Evolutionary conservation across 1,139 yeast genomes (phyloP).

Genomic region (Candida pseudoviswanathii): DNA sequence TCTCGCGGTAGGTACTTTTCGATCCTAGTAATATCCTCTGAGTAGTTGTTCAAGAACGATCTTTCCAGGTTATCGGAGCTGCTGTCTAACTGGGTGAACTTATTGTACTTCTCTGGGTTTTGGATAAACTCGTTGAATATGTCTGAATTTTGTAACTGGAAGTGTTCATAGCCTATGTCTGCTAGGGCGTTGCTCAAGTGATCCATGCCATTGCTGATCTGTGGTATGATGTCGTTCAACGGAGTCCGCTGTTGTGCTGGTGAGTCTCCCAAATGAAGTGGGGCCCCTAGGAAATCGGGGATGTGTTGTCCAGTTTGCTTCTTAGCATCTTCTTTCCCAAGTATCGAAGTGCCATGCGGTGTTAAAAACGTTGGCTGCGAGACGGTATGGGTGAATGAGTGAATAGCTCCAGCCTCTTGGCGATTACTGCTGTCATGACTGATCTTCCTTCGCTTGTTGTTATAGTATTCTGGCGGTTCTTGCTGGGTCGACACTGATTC

Average conservation of each 20-base stretch:
- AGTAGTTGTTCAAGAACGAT: conserved; percentile 20
- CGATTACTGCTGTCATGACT: neutral
- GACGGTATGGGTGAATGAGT: no score
- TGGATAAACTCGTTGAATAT: conserved; percentile 28
- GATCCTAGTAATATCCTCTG: conserved; percentile 25
- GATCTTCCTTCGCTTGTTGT: neutral
- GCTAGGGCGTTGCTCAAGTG: conserved; percentile 31
- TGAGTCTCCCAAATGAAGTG: neutral
- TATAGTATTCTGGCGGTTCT: conserved; percentile 2
- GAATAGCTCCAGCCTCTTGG: neutral
- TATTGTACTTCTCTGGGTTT: conserved; percentile 5
- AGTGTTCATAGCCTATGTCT: conserved; percentile 28
- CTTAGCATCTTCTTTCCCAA: neutral
- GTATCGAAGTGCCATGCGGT: conserved; percentile 8
- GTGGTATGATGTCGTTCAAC: neutral
- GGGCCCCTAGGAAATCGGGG: neutral
- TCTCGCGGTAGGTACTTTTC: conserved; percentile 20
- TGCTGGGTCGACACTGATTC: conserved; percentile 1
- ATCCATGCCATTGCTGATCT: conserved; percentile 25
- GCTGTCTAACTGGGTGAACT: neutral
- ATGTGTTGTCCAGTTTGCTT: neutral
- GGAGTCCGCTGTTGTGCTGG: neutral
- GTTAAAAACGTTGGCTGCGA: conserved; percentile 5
- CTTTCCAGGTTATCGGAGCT: conserved; percentile 3
- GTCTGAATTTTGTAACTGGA: conserved; percentile 32